Base-by-base conservation (phyloP, 495 filamentous ascomycete genomes). In the Penicillium fimorum region DNA sequence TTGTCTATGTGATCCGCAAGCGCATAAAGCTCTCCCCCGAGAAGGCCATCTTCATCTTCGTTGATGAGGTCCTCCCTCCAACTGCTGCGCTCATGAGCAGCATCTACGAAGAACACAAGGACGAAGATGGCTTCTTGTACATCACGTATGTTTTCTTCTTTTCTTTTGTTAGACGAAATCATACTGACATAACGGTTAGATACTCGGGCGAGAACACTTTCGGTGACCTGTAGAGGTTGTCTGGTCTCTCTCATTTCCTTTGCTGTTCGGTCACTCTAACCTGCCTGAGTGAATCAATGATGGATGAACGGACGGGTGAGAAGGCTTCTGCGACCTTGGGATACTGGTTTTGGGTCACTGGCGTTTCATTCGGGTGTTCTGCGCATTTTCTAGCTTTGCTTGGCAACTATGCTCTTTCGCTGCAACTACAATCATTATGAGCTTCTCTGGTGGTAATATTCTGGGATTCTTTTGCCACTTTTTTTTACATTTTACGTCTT, bases 11-110 rank as follows among this genome's bases (percentile, higher is more conserved):
- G 47, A 99, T 99, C 77, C 91, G 94, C 72, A 99, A 99, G 83
- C 88, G 94, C 63, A 99, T 99, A 81, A 99, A 99, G 90, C 82
- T 99, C 50, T 96, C 92, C 11, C 94, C 94, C 8, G 94, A 99
- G 81, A 99, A 99, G 82, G 94, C 94, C 62, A 99, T 99, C 81
- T 99, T 99, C 83, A 99, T 99, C 83, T 99, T 97, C 79, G 94
- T 99, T 61, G 94, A 97, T 70, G 94, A 97, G 82, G 93, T 97
- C 35, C 84, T 99, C 27, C 94, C 94, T 35, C 94, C 94, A 1
- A 97, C 94, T 3, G 94, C 94, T 44, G 94, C 94, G 45, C 85
- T 99, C 43, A 99, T 99, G 94, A 96, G 90, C 83, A 91, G 87
- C 71, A 99, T 99, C 76, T 99, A 97, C 72, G 94, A 99, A 74